Evolutionary conservation across 306 rosid genomes (phyloP), one percentile per base, ranked within the genome.

Genomic region (Vigna radiata): DNA sequence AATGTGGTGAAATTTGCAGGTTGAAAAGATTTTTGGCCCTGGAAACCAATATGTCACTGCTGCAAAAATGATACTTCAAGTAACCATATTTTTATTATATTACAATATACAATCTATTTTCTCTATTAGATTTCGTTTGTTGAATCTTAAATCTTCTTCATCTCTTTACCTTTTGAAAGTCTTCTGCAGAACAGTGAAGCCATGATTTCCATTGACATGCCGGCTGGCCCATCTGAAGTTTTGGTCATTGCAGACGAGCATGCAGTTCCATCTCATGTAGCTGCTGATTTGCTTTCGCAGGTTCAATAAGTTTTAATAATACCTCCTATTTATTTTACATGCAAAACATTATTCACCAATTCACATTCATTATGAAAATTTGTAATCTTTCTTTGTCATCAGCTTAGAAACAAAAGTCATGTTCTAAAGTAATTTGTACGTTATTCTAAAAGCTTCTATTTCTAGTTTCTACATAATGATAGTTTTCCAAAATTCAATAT

Each of bases 191-290:
- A 95, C 72, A 95, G 99, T 66, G 99, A 95, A 85, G 97, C 99
- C 64, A 92, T 95, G 99, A 89, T 95, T 73, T 90, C 99, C 49
- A 95, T 95, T 85, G 99, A 95, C 84, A 92, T 92, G 99, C 97
- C 99, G 3, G 99, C 99, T 0, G 99, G 99, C 59, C 99, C 99
- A 67, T 95, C 99, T 8, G 99, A 95, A 91, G 99, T 95, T 82
- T 85, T 95, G 75, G 99, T 95, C 85, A 95, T 95, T 79, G 97
- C 99, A 37, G 99, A 95, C 86, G 82, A 83, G 81, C 74, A 88
- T 73, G 96, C 99, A 62, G 81, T 87, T 75, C 93, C 99, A 54
- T 93, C 87, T 76, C 97, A 95, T 70, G 79, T 95, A 75, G 99
- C 99, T 53, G 97, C 97, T 44, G 99, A 95, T 89, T 86, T 95